These are phyloP conservation scores for Phytophthora nicotianae DNA, from an alignment of 352 stramenopile genomes.

Conservation along the genomic window DNA sequence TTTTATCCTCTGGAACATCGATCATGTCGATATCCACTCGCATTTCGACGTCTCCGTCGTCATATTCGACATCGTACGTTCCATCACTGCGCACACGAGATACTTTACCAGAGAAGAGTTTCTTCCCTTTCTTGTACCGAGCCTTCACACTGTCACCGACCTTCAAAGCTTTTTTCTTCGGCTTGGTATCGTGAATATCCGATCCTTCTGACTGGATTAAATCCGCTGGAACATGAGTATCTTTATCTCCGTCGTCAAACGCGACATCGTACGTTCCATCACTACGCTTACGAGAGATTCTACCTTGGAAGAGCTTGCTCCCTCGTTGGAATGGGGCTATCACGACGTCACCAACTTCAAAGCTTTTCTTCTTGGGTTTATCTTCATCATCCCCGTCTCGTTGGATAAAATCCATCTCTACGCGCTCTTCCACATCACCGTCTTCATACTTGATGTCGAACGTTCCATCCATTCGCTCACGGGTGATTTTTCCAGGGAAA, in stretches of 20 bases:
- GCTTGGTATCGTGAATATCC: constrained; percentile 33
- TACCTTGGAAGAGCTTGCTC: constrained; percentile 43
- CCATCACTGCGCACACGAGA: constrained; percentile 45
- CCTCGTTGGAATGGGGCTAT: constrained; percentile 57
- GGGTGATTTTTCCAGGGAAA: constrained; percentile 45
- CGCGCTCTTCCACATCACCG: constrained; percentile 41
- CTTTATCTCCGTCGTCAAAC: constrained; percentile 49
- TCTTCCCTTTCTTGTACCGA: constrained; percentile 44
- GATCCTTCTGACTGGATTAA: constrained; percentile 38
- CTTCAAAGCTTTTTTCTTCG: constrained; percentile 19
- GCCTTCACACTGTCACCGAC: constrained; percentile 49
- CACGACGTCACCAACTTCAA: constrained; percentile 50
- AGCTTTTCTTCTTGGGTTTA: constrained; percentile 38
- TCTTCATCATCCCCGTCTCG: constrained; percentile 17
- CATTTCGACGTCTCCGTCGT: constrained; percentile 59
- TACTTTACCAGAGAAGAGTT: constrained; percentile 52
- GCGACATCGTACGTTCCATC: constrained; percentile 56
- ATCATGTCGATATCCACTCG: constrained; percentile 32
- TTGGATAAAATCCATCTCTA: constrained; percentile 39
- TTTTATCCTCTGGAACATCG: constrained; percentile 21
- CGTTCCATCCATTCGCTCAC: constrained; percentile 42
- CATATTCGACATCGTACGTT: constrained; percentile 74
- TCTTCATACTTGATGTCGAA: constrained; percentile 60
- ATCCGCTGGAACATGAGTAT: constrained; percentile 34
- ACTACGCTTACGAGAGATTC: constrained; percentile 42